phyloP scores from a whole-genome alignment of 495 filamentous ascomycete species.

The Oidiodendron maius region DNA sequence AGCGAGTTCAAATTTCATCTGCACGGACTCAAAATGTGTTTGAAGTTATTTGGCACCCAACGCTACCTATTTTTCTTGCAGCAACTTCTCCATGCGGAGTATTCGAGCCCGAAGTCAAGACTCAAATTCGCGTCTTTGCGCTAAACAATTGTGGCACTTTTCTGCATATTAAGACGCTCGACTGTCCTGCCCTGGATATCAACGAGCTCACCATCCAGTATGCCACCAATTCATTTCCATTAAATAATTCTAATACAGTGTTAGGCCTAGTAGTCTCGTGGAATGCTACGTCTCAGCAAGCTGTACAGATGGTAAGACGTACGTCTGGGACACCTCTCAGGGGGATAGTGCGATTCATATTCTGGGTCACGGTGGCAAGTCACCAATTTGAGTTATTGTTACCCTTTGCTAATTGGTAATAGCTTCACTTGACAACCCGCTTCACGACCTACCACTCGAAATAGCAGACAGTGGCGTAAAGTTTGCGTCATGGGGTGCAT shows the following conservation, averaged over 20 bases:
- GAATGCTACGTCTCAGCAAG: slow-evolving; percentile 66
- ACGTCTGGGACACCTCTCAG: slow-evolving; percentile 76
- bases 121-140: slow-evolving; percentile 42
- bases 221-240: slow-evolving; percentile 4
- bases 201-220: slow-evolving; percentile 71
- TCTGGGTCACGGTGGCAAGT: slow-evolving; percentile 55
- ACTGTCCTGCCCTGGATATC: slow-evolving; percentile 79
- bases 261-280: slow-evolving; percentile 36
- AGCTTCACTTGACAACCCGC: slow-evolving; percentile 55
- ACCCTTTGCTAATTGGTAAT: slow-evolving; percentile 1
- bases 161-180: slow-evolving; percentile 32
- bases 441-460: slow-evolving; percentile 52
- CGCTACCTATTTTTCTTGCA: slow-evolving; percentile 48
- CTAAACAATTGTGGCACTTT: slow-evolving; percentile 11
- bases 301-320: slow-evolving; percentile 76
- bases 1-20: slow-evolving; percentile 37
- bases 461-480: slow-evolving; percentile 74
- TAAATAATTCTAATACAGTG: slow-evolving; percentile 31
- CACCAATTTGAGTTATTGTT: background rate
- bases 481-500: slow-evolving; percentile 72
- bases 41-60: slow-evolving; percentile 73
- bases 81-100: slow-evolving; percentile 50
- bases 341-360: slow-evolving; percentile 52
- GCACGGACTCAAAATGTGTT: slow-evolving; percentile 67
- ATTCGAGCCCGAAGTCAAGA: slow-evolving; percentile 22